Conservation (phyloP, 2,329 filamentous ascomycete genomes). For the Diplodia corticola region DNA sequence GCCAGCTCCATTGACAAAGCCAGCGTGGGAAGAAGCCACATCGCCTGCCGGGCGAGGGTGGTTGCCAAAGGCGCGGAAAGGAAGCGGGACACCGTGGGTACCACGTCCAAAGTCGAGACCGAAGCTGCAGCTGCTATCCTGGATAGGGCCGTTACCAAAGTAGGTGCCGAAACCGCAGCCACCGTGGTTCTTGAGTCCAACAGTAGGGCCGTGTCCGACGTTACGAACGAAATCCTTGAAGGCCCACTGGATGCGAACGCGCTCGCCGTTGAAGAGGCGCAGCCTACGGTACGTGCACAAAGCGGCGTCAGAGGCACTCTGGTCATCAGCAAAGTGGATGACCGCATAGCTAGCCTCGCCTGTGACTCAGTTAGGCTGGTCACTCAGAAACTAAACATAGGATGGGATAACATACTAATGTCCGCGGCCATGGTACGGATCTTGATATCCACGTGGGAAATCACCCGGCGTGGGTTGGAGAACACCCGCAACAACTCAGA, state of each 20-base stretch:
- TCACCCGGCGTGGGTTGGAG: neutral
- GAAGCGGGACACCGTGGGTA: neutral
- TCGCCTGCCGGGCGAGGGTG: neutral
- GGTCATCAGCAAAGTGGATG: neutral
- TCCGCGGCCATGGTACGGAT: neutral
- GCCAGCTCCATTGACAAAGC: neutral
- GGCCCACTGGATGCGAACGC: neutral
- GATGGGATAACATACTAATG: neutral
- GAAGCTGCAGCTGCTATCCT: neutral
- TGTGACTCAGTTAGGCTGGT: neutral
- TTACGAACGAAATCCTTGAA: neutral
- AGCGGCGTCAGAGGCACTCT: neutral
- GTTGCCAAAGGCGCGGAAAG: neutral
- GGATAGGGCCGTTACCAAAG: neutral
- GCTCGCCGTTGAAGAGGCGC: neutral
- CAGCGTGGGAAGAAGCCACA: neutral
- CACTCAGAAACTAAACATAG: neutral
- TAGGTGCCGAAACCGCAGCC: neutral
- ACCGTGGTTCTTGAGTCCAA: neutral
- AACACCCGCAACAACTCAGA: slow-evolving; percentile 1
- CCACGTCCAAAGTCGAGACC: neutral
- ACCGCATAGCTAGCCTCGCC: neutral
- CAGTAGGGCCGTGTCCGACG: neutral
- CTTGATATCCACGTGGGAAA: neutral
- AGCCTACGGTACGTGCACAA: slow-evolving; percentile 4